These are phyloP conservation scores for Chloroidium sp. DNA, from an alignment of 163 green algal genomes.

Conservation along the genomic window DNA sequence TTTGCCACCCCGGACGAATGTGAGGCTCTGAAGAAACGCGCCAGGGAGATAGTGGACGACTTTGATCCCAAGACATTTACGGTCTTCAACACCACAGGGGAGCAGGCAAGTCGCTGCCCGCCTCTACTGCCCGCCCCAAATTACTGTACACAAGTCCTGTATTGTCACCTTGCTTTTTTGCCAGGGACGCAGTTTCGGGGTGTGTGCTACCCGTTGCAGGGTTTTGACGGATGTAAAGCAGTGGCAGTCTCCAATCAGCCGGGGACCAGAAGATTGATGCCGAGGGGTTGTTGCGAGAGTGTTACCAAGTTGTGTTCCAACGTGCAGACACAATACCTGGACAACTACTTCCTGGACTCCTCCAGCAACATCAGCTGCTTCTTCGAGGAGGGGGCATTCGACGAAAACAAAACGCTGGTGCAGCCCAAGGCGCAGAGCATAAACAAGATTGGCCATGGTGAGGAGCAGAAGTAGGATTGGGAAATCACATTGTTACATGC, in stretches of 20 bases:
- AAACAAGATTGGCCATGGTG: conserved; percentile 89
- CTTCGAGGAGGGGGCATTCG: conserved; percentile 85
- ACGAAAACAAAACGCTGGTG: conserved; percentile 48
- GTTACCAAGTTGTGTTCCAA: conserved; percentile 20
- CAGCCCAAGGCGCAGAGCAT: conserved; percentile 61
- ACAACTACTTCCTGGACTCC: conserved; percentile 70
- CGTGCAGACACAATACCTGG: background rate
- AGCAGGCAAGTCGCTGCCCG: conserved; percentile 38
- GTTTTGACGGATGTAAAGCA: background rate
- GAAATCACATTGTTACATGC: too few species aligned
- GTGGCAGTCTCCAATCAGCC: background rate
- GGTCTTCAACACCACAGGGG: conserved; percentile 74
- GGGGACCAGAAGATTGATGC: conserved; percentile 1
- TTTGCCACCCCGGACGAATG: conserved; percentile 53
- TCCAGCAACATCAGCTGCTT: conserved; percentile 74
- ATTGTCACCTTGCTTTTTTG: background rate
- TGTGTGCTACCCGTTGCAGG: background rate
- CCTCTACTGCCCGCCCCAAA: too few species aligned
- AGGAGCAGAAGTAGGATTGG: background rate
- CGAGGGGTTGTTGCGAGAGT: conserved; percentile 34
- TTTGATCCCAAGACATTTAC: conserved; percentile 48
- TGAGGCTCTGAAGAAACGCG: conserved; percentile 35
- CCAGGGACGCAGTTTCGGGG: conserved; percentile 9
- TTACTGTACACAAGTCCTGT: background rate
- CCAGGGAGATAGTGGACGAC: conserved; percentile 47